A percentile compares a stretch with the other conserved stretches of the same genome.
phyloP scores from a whole-genome alignment of 495 filamentous ascomycete genomes.

The Neurospora sp. region DNA sequence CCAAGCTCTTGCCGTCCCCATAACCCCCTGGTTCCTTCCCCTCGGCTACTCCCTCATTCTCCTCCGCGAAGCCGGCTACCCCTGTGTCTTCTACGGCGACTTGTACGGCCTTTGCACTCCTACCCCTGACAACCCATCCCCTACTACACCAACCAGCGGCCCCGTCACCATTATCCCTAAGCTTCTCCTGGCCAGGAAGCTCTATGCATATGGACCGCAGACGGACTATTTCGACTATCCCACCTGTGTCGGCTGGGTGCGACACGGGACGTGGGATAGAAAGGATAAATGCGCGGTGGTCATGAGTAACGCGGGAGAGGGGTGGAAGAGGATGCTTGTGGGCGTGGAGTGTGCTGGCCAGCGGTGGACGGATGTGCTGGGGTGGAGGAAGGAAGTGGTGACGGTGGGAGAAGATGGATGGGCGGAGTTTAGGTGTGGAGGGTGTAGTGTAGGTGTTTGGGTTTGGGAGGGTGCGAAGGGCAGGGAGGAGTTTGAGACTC shows the following conservation, averaged over 20 bases:
- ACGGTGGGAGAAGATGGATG: constrained; percentile 46
- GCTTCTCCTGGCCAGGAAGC: constrained; percentile 53
- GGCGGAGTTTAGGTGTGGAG: constrained; percentile 42
- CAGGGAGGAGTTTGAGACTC: constrained; percentile 34
- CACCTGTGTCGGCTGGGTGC: constrained; percentile 62
- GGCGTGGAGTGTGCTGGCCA: constrained; percentile 46
- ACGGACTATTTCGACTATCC: constrained; percentile 56
- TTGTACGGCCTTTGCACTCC: constrained; percentile 51
- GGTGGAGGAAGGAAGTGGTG: constrained; percentile 33
- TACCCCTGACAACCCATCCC: constrained; percentile 34
- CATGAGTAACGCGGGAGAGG: constrained; percentile 43
- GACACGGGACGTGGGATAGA: constrained; percentile 46
- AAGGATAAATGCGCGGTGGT: constrained; percentile 47
- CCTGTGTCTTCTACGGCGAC: constrained; percentile 68
- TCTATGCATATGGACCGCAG: constrained; percentile 60
- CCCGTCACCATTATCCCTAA: constrained; percentile 39
- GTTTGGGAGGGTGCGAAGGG: constrained; percentile 46
- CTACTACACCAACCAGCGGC: constrained; percentile 42
- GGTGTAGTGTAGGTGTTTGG: constrained; percentile 49
- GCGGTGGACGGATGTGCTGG: constrained; percentile 51
- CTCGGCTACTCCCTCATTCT: constrained; percentile 56
- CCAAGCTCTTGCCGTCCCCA: constrained; percentile 46
- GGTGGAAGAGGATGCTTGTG: constrained; percentile 50
- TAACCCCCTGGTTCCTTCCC: constrained; percentile 48
- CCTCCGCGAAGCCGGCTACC: constrained; percentile 53